Percentiles rank a stretch among this genome's conserved stretches.
Evolutionary conservation across 495 filamentous ascomycete genomes (phyloP).

Genomic region (Daldinia concentrica): DNA sequence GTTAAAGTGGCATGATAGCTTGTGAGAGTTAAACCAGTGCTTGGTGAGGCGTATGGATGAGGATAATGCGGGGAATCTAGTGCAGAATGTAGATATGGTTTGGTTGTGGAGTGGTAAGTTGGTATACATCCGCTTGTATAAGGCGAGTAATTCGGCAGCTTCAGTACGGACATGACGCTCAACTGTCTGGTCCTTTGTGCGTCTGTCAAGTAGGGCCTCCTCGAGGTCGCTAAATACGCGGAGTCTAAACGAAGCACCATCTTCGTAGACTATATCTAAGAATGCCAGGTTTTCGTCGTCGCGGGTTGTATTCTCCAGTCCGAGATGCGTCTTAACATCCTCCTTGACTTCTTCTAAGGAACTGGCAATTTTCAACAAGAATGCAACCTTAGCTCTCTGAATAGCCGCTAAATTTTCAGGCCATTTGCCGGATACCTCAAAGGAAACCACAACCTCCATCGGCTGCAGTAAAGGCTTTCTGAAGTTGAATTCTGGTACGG

Average conservation of each 20-base stretch:
- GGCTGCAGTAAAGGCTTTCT: conserved; percentile 50
- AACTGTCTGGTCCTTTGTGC: conserved; percentile 73
- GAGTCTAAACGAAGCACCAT: conserved; percentile 72
- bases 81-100: conserved; percentile 78
- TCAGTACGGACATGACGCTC: conserved; percentile 71
- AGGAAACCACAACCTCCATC: conserved; percentile 79
- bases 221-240: conserved; percentile 86
- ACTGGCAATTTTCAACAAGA: conserved; percentile 82
- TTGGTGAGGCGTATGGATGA: conserved; percentile 89
- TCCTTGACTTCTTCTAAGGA: conserved; percentile 66
- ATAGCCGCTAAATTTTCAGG: conserved; percentile 90
- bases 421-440: conserved; percentile 94
- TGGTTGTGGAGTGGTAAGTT: conserved; percentile 82
- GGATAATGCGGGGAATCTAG: conserved; percentile 81
- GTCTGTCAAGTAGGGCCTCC: conserved; percentile 77
- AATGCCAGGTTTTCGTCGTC: conserved; percentile 80
- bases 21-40: conserved; percentile 86
- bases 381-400: conserved; percentile 91
- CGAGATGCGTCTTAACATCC: conserved; percentile 69
- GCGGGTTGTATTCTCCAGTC: conserved; percentile 77
- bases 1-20: conserved; percentile 76
- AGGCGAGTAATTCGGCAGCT: conserved; percentile 70
- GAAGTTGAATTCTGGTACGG: conserved; percentile 54
- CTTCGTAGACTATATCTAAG: conserved; percentile 78
- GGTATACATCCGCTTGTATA: conserved; percentile 75